Evolutionary conservation across 2,329 filamentous ascomycete genomes (phyloP).

Genomic region (Curvularia sp.): DNA sequence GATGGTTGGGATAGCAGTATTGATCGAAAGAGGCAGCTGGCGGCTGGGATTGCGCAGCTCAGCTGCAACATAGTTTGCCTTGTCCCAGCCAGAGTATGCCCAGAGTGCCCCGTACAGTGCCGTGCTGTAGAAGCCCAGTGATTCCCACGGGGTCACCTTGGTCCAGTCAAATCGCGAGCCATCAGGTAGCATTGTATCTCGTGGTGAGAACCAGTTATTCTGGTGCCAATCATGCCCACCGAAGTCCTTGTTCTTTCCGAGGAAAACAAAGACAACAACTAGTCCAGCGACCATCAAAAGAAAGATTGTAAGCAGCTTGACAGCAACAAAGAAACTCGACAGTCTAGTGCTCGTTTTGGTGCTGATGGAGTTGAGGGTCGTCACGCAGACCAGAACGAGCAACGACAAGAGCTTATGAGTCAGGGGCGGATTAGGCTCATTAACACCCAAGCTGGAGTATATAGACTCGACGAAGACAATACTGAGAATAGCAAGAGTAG

Average conservation of each 20-base stretch:
- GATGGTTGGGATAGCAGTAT: slow-evolving; percentile 68
- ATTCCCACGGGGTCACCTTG: slow-evolving; percentile 61
- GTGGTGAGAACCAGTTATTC: slow-evolving; percentile 43
- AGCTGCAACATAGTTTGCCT: slow-evolving; percentile 51
- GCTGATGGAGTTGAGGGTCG: slow-evolving; percentile 54
- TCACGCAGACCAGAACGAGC: slow-evolving; percentile 51
- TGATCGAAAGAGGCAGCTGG: slow-evolving; percentile 67
- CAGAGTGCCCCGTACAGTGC: slow-evolving; percentile 55
- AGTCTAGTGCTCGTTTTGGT: slow-evolving; percentile 52
- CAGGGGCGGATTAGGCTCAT: slow-evolving; percentile 59
- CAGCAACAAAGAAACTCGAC: slow-evolving; percentile 50
- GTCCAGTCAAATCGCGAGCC: slow-evolving; percentile 46
- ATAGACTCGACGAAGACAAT: slow-evolving; percentile 64
- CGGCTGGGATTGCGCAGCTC: slow-evolving; percentile 44
- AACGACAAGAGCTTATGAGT: slow-evolving; percentile 52
- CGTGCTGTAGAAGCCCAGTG: slow-evolving; percentile 67
- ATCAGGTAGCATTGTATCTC: slow-evolving; percentile 40
- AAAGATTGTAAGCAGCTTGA: slow-evolving; percentile 48
- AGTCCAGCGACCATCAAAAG: slow-evolving; percentile 48
- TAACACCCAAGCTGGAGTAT: slow-evolving; percentile 63
- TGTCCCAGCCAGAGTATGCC: slow-evolving; percentile 51
- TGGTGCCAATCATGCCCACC: slow-evolving; percentile 47
- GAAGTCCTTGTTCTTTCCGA: slow-evolving; percentile 37
- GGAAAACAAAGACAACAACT: slow-evolving; percentile 42
- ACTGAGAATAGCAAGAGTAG: slow-evolving; percentile 68